Evolutionary conservation across 1,139 yeast genomes (phyloP).

Genomic region (Scheffersomyces parashehatae): DNA sequence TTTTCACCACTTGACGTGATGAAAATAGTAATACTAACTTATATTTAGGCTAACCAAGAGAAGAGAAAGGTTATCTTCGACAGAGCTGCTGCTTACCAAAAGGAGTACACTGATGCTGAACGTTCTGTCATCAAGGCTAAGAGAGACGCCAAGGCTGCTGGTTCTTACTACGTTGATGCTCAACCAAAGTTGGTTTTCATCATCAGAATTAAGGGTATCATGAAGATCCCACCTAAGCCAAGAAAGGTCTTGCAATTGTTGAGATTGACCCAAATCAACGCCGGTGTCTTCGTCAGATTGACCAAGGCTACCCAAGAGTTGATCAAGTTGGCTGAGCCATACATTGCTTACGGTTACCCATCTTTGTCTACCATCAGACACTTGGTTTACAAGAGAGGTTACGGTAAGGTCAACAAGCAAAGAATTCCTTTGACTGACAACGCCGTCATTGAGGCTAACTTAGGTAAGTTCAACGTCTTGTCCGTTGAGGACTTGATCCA

Average conservation of each 20-base stretch:
- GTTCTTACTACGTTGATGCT: conserved; percentile 96
- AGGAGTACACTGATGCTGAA: conserved; percentile 95
- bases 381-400: conserved; percentile 99
- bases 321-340: conserved; percentile 97
- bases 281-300: conserved; percentile 96
- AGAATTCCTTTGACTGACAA: conserved; percentile 94
- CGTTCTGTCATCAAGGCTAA: conserved; percentile 88
- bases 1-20: neutral
- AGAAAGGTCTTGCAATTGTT: conserved; percentile 98
- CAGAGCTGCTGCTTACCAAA: conserved; percentile 97
- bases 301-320: conserved; percentile 99
- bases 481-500: conserved; percentile 97
- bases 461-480: conserved; percentile 96
- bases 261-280: conserved; percentile 97
- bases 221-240: conserved; percentile 99
- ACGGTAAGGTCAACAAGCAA: conserved; percentile 99
- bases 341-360: conserved; percentile 99
- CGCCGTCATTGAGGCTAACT: conserved; percentile 87
- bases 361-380: conserved; percentile 93
- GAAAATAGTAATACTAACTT: conserved; percentile 12
- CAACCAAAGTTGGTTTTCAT: conserved; percentile 96
- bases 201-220: conserved; percentile 99
- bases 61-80: conserved; percentile 95
- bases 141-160: conserved; percentile 96
- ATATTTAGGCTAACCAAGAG: conserved; percentile 70